These are phyloP conservation scores for Aspergillus haitiensis DNA, from an alignment of 495 filamentous ascomycete species.

Conservation along the genomic window DNA sequence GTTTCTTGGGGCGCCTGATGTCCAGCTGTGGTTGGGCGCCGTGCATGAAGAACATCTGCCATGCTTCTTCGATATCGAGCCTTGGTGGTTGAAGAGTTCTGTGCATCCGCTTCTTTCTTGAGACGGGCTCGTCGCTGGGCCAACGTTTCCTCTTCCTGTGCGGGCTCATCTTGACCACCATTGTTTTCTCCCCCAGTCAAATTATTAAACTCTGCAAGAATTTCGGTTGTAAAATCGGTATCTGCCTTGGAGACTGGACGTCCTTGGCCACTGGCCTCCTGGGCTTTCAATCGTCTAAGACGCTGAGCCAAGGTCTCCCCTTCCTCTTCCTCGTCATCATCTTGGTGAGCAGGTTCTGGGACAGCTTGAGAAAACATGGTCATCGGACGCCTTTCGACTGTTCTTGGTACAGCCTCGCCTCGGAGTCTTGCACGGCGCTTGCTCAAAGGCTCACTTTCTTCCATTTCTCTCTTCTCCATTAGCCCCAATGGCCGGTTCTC, in stretches of 20 bases:
- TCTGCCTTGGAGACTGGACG: slow-evolving; percentile 58
- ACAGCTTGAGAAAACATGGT: slow-evolving; percentile 38
- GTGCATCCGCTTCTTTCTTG: slow-evolving; percentile 64
- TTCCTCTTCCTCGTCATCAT: slow-evolving; percentile 56
- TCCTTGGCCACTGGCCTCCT: slow-evolving; percentile 35
- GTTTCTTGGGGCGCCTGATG: slow-evolving; percentile 35
- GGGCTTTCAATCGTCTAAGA: slow-evolving; percentile 63
- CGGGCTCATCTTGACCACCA: slow-evolving; percentile 17
- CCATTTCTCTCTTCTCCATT: slow-evolving; percentile 78
- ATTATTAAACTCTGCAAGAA: slow-evolving; percentile 69
- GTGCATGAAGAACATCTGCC: slow-evolving; percentile 63
- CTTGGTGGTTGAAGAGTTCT: slow-evolving; percentile 33
- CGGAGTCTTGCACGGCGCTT: slow-evolving; percentile 73
- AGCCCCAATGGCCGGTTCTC: slow-evolving; percentile 75
- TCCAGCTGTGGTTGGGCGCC: slow-evolving; percentile 47
- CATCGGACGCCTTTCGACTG: slow-evolving; percentile 37
- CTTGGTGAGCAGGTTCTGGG: slow-evolving; percentile 19
- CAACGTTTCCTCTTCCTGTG: slow-evolving; percentile 76
- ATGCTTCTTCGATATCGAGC: slow-evolving; percentile 57
- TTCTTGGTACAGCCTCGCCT: slow-evolving; percentile 46
- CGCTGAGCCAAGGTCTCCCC: slow-evolving; percentile 80
- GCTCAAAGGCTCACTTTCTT: slow-evolving; percentile 90
- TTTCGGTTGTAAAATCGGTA: slow-evolving; percentile 74
- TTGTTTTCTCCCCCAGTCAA: slow-evolving; percentile 35
- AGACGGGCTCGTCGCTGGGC: slow-evolving; percentile 81